A percentile compares a stretch with the other conserved stretches of the same genome.
phyloP scores from a whole-genome alignment of 768 basidiomycete genomes.

The Arthromyces matolae region DNA sequence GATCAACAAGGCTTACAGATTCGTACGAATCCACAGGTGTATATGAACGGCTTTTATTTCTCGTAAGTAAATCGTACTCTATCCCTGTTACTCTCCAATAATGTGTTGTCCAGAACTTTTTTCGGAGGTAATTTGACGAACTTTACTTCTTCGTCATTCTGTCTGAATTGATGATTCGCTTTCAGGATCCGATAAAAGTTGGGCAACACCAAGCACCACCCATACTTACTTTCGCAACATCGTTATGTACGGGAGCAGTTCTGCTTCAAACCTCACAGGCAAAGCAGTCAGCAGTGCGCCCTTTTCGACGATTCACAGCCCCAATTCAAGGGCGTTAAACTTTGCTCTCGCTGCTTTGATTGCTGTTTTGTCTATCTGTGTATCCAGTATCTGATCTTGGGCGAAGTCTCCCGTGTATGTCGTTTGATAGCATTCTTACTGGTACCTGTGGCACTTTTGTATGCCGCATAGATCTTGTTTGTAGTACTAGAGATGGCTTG shows the following conservation, averaged over 20 bases:
- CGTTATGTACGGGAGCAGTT: slow-evolving; percentile 55
- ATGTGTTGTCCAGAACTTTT: slow-evolving; percentile 52
- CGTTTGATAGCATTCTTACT: too few relatives aligned
- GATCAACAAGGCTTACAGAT: slow-evolving; percentile 60
- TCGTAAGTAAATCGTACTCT: slow-evolving; percentile 45
- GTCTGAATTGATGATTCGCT: slow-evolving; percentile 9
- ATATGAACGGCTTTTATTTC: slow-evolving; percentile 71
- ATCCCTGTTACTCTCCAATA: slow-evolving; percentile 1
- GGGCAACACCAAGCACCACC: slow-evolving; percentile 66
- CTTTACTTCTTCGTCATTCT: background rate
- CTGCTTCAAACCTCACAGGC: slow-evolving; percentile 45
- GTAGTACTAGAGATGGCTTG: too few relatives aligned
- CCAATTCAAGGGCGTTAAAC: background rate
- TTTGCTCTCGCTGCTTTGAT: slow-evolving; percentile 3
- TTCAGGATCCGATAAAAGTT: slow-evolving; percentile 59
- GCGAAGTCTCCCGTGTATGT: too few relatives aligned
- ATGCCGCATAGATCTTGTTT: too few relatives aligned
- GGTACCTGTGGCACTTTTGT: too few relatives aligned
- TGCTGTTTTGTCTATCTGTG: slow-evolving; percentile 4
- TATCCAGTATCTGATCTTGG: background rate
- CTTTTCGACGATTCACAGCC: background rate
- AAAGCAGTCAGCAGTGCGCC: slow-evolving; percentile 23
- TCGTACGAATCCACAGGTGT: slow-evolving; percentile 48
- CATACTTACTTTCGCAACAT: slow-evolving; percentile 80
- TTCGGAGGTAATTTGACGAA: slow-evolving; percentile 60